A percentile compares a stretch with the other conserved stretches of the same genome.
Evolutionary conservation across 495 filamentous ascomycete species (phyloP).

Genomic region (Hypoxylon trugodes): DNA sequence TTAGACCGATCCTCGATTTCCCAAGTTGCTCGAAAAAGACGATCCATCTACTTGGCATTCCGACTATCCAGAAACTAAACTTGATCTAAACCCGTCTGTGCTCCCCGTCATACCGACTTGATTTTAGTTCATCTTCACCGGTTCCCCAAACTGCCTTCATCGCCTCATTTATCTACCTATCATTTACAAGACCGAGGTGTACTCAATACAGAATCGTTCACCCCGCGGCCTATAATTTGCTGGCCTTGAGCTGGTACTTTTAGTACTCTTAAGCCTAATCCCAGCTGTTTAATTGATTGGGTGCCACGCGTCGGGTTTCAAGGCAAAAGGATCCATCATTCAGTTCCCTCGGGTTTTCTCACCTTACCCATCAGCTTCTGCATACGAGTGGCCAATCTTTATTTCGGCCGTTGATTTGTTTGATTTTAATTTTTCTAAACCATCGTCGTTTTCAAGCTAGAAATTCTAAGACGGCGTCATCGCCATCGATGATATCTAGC

Average conservation of each 20-base stretch:
- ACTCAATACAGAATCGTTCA: slow-evolving; percentile 2
- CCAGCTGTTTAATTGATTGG: slow-evolving; percentile 32
- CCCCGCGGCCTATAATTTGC: slow-evolving; percentile 41
- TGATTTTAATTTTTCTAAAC: slow-evolving; percentile 4
- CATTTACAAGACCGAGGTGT: slow-evolving; percentile 12
- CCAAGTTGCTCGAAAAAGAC: slow-evolving; percentile 9
- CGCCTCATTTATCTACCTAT: not conserved
- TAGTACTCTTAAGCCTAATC: slow-evolving; percentile 11
- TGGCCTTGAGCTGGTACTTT: slow-evolving; percentile 14
- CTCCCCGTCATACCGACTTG: slow-evolving; percentile 20
- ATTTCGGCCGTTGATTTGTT: slow-evolving; percentile 20
- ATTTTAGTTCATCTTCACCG: slow-evolving; percentile 30
- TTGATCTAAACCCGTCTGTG: slow-evolving; percentile 15
- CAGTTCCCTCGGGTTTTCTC: slow-evolving; percentile 30
- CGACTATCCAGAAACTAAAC: slow-evolving; percentile 31
- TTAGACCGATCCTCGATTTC: slow-evolving; percentile 31
- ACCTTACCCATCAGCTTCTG: slow-evolving; percentile 39
- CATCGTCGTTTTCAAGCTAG: not conserved
- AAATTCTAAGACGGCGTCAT: slow-evolving; percentile 18
- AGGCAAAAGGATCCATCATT: slow-evolving; percentile 37
- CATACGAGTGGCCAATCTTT: slow-evolving; percentile 16
- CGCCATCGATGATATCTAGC: slow-evolving; percentile 13
- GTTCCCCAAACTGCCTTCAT: slow-evolving; percentile 10
- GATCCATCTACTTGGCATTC: slow-evolving; percentile 31
- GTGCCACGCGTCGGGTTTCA: slow-evolving; percentile 31